Conservation (phyloP, 441 rosid genomes). For the Kokia cookei region DNA sequence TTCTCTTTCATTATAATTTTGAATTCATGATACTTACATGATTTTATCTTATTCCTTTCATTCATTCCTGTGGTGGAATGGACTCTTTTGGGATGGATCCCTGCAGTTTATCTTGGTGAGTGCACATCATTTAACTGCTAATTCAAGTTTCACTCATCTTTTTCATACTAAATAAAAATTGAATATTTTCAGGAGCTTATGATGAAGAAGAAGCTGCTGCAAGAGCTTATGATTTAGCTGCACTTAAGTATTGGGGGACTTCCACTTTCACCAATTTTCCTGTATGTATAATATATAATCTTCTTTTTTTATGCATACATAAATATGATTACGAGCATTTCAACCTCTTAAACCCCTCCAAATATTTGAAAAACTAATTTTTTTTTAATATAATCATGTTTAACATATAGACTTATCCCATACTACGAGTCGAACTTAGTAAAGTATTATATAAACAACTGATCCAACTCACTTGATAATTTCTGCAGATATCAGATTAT, state of each 20-base stretch:
- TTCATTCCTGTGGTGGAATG: conserved; percentile 13
- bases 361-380: neutral
- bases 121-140: neutral
- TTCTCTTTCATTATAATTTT: neutral
- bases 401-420: neutral
- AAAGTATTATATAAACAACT: neutral
- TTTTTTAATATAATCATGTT: neutral
- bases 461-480: neutral
- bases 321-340: no score
- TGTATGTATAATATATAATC: conserved; percentile 17
- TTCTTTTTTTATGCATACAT: neutral
- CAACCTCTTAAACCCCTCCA: neutral
- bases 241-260: conserved; percentile 58
- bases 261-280: conserved; percentile 58
- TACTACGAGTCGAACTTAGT: neutral
- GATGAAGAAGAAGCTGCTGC: conserved; percentile 71
- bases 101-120: conserved; percentile 62
- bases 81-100: conserved; percentile 2
- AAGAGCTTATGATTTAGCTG: conserved; percentile 63
- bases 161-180: neutral
- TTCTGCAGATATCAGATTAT: conserved; percentile 42
- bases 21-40: neutral
- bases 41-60: conserved; percentile 3
- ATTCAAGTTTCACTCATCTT: neutral
- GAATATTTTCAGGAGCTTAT: conserved; percentile 42